Evolutionary conservation across 345 rosid species (phyloP).

Genomic region (Rubroshorea leprosula): DNA sequence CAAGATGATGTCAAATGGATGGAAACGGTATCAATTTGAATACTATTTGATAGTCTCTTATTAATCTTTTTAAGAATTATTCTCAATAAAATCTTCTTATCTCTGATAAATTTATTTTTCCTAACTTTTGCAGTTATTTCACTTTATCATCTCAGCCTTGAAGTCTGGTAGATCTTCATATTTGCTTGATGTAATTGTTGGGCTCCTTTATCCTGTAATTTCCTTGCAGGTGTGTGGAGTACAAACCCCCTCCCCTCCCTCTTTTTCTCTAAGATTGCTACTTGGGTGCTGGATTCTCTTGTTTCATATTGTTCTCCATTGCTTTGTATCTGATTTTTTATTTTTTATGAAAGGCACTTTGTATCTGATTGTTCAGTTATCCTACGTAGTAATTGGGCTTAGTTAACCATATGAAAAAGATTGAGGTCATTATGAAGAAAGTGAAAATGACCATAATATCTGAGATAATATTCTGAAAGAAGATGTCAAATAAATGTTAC

Average conservation of each 20-base stretch:
- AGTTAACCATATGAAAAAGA: too few relatives aligned
- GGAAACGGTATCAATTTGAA: conserved; percentile 85
- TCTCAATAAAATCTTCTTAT: conserved; percentile 9
- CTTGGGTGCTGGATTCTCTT: too few relatives aligned
- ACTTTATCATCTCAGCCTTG: conserved; percentile 76
- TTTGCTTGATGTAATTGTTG: conserved; percentile 72
- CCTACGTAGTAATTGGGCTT: background rate
- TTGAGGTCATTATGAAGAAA: too few relatives aligned
- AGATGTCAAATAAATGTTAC: too few relatives aligned
- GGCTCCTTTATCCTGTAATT: conserved; percentile 77
- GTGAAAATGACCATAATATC: background rate
- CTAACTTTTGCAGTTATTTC: conserved; percentile 53
- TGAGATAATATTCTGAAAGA: background rate
- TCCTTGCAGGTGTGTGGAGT: conserved; percentile 71
- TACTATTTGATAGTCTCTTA: background rate
- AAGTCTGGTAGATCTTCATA: conserved; percentile 95
- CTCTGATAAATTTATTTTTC: conserved; percentile 11
- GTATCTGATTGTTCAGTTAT: background rate
- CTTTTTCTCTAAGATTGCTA: background rate
- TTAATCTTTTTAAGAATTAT: background rate
- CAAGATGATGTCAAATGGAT: conserved; percentile 93
- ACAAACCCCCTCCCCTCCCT: background rate
- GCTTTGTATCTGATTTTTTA: too few relatives aligned
- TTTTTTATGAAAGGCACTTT: too few relatives aligned
- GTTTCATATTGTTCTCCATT: too few relatives aligned